Conservation (phyloP, 2,329 filamentous ascomycete species). For the Chalara sp. region DNA sequence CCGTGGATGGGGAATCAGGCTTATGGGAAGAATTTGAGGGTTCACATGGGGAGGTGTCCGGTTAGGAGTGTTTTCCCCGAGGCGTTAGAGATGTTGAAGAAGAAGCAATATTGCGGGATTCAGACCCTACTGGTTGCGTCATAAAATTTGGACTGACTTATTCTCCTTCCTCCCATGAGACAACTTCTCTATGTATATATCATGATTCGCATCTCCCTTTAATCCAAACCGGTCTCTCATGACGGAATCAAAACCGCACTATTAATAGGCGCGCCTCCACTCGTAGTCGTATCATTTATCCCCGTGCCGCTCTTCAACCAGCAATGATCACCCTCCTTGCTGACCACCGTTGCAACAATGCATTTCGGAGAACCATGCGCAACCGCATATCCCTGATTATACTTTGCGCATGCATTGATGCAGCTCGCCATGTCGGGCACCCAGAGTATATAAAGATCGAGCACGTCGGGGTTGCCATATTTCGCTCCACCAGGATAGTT, state of each 20-base stretch:
- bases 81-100: conserved; percentile 56
- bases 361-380: background rate
- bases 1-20: conserved; percentile 55
- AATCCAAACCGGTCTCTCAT: no score
- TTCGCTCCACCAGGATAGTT: background rate
- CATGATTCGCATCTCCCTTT: no score
- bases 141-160: no score
- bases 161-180: no score
- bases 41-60: conserved; percentile 33
- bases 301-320: no score
- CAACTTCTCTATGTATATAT: no score
- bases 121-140: no score
- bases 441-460: background rate
- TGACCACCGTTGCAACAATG: no score
- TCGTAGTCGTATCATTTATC: no score
- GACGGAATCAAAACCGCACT: no score
- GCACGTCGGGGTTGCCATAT: background rate
- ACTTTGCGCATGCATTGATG: background rate
- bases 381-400: background rate
- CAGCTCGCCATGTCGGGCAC: background rate
- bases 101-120: conserved; percentile 62
- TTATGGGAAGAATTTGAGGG: conserved; percentile 60
- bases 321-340: no score
- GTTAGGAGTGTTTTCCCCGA: conserved; percentile 52
- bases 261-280: no score